Evolutionary conservation across 495 filamentous ascomycete genomes (phyloP), one percentile per base, ranked within the genome.

Genomic region (Bryoglossum gracile): DNA sequence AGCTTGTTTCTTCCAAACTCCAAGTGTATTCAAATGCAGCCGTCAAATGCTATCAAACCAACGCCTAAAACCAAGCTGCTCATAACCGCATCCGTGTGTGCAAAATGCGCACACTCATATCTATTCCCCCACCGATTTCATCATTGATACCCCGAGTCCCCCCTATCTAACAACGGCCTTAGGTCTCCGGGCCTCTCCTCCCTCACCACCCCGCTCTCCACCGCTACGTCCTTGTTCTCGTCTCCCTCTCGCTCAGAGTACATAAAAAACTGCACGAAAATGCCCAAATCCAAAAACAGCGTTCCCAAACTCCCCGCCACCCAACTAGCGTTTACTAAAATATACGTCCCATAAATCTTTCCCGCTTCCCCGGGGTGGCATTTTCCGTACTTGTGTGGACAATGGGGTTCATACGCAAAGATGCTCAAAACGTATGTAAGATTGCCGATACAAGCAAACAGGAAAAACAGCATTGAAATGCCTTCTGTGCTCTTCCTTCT

Each of bases 371-470:
- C 80, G 3, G 64, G 61, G 19, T 51, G 51, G 62, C 83, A 84
- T 9, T 65, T 52, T 10, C 62, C 62, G 30, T 59, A 53, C 13
- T 56, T 58, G 3, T 53, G 64, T 4, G 42, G 50, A 56, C 78
- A 82, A 26, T 68, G 63, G 3, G 91, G 84, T 16, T 86, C 84
- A 58, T 85, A 95, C 5, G 87, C 89, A 37, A 97, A 68, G 33
- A 98, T 97, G n/a, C 79, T 85, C 14, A 95, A 61, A 4, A 96
- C 89, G 58, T 94, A 98, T 0, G 91, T 95, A 46, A 91, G 56
- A 59, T 98, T 98, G 2, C 92, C 92, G 17, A 96, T 75, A 62
- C 89, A 95, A 6, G 91, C 92, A 61, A 98, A 98, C 14, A 97
- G 68, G 69, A 98, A 98, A 70, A 98, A 98, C 0, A 98, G 71